Conservation (phyloP, 1,284 basidiomycete species). For the Tilletia caries region DNA sequence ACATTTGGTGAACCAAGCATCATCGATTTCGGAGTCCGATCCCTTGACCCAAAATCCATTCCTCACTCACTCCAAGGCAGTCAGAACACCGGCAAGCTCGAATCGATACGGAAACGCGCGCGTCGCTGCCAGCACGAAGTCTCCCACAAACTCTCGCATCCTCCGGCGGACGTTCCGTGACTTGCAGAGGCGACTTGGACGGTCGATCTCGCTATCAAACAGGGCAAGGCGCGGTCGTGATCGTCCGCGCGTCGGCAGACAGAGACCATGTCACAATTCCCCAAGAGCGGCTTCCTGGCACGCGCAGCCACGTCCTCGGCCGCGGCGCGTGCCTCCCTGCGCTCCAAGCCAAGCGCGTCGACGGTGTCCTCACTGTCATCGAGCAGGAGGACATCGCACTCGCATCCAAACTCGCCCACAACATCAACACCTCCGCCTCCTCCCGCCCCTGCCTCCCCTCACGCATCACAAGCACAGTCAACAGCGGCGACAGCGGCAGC, state of each 20-base stretch:
- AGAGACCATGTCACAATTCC: conserved; percentile 31
- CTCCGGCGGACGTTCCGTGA: too few relatives aligned
- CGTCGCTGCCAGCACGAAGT: too few relatives aligned
- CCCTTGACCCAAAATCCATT: neutral
- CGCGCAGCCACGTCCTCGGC: conserved; percentile 30
- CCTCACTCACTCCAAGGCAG: too few relatives aligned
- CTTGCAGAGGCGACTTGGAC: too few relatives aligned
- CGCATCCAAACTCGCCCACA: neutral
- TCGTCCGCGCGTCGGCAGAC: too few relatives aligned
- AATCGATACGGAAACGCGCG: too few relatives aligned
- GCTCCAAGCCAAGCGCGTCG: conserved; percentile 1
- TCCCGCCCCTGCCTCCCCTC: neutral
- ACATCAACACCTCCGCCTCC: neutral
- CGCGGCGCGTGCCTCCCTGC: conserved; percentile 26
- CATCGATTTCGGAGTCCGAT: neutral
- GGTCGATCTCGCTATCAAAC: too few relatives aligned
- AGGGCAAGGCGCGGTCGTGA: too few relatives aligned
- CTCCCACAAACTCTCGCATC: too few relatives aligned
- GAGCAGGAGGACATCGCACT: conserved; percentile 19
- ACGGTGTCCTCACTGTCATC: neutral
- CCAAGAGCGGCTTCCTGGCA: conserved; percentile 33
- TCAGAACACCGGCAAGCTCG: too few relatives aligned
- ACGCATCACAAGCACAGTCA: neutral
- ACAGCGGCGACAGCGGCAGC: neutral
- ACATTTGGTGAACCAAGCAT: neutral